Base-by-base conservation (phyloP, 345 rosid species). In the Gossypium arboreum region DNA sequence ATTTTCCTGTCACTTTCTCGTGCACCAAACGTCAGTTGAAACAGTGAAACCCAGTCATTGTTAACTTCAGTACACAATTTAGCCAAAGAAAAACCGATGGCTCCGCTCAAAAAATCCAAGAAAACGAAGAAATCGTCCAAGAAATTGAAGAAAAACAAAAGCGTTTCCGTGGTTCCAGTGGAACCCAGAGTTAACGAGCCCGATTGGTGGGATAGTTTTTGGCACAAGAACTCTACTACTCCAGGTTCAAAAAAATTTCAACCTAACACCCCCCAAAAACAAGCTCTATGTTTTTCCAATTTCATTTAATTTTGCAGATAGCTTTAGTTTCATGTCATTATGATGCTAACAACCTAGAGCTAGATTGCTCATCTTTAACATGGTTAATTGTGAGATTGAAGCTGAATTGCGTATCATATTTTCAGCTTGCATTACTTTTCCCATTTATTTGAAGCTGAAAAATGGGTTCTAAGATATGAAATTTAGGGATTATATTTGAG, bases 151-250 rank as follows among this genome's bases (percentile, higher is more conserved):
- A 93, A 87, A 82, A 79, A 74, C 76, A 82, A 72, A 80, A 79
- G 65, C 74, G 25, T 79, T 27, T 78, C 76, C 68, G 73, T 67
- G 0, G 88, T 75, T 72, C 91, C 97, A 9, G 51, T 85, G 45
- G 98, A 89, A 45, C 96, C 94, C 59, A 88, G 83, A 27, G 85
- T 92, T 71, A 73, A 75, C 48, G 97, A 94, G 64, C 88, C 97
- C 70, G 97, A 92, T 73, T 94, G 98, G 98, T 94, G 98, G 98
- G 89, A 83, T 47, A 76, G 81, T 80, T 94, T 94, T 93, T 89
- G 88, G 91, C 85, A 59, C 74, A 89, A 85, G 79, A 92, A 92
- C 80, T 87, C 93, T 78, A 85, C 92, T 15, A 68, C 77, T 75
- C 74, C 91, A 89, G 97, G 88, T 88, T 82, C 75, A 34, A 43